Conservation (phyloP, 768 basidiomycete genomes). For the Plicaturopsis crispa region DNA sequence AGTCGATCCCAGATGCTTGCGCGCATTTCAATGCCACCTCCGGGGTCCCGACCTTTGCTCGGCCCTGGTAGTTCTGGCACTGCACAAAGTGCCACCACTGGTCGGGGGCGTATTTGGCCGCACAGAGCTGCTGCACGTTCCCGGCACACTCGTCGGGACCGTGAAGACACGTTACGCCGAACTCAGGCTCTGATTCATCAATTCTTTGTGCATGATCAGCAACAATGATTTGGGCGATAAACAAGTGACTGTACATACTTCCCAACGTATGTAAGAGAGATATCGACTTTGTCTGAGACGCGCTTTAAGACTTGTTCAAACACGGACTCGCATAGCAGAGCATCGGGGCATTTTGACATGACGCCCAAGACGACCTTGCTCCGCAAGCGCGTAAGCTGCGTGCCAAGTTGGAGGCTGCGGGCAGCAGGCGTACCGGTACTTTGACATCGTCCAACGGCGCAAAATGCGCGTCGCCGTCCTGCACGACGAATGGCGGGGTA, state of each 20-base stretch:
- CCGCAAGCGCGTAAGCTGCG: background rate
- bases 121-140: conserved; percentile 87
- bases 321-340: conserved; percentile 69
- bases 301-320: conserved; percentile 65
- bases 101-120: conserved; percentile 45
- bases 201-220: conserved; percentile 35
- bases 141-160: conserved; percentile 79
- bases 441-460: conserved; percentile 18
- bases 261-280: conserved; percentile 69
- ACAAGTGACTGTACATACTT: conserved; percentile 38
- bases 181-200: conserved; percentile 56
- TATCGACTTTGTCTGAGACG: conserved; percentile 56
- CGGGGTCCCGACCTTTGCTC: conserved; percentile 54
- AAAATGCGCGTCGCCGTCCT: background rate
- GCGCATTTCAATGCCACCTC: conserved; percentile 65
- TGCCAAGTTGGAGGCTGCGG: background rate
- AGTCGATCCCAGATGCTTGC: conserved; percentile 53
- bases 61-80: conserved; percentile 69
- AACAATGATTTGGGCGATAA: conserved; percentile 8
- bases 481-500: background rate
- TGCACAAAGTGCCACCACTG: conserved; percentile 81
- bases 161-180: conserved; percentile 79
- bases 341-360: conserved; percentile 75
- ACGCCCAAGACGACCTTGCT: too few species aligned
- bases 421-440: conserved; percentile 32